phyloP scores from a whole-genome alignment of 2,329 filamentous ascomycete genomes.

The Pochonia chlamydosporia region DNA sequence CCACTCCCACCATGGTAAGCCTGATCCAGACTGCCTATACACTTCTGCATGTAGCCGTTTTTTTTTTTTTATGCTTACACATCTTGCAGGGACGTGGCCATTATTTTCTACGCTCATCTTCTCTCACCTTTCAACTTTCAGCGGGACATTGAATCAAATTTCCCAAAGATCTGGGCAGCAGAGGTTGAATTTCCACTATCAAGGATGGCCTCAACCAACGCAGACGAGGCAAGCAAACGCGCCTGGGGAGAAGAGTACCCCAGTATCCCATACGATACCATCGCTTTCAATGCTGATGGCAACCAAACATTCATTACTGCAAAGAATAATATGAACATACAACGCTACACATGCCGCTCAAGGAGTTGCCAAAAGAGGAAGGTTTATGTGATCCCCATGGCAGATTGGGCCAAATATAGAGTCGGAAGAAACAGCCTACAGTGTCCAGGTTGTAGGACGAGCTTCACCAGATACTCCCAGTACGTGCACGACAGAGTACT shows the following conservation, averaged over 20 bases:
- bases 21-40: too few relatives aligned
- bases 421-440: neutral
- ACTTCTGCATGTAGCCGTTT: too few relatives aligned
- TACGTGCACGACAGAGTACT: neutral
- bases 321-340: neutral
- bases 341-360: neutral
- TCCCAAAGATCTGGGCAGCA: neutral
- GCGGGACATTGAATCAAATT: neutral
- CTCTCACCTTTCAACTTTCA: conserved; percentile 1
- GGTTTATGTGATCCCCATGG: neutral
- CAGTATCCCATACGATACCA: neutral
- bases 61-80: neutral
- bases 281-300: neutral
- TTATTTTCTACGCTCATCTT: neutral
- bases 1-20: neutral
- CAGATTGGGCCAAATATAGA: neutral
- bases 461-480: neutral
- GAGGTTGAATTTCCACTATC: neutral
- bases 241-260: neutral
- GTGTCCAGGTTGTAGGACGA: neutral
- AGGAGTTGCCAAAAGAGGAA: neutral
- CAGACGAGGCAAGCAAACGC: neutral
- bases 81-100: neutral
- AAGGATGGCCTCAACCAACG: neutral
- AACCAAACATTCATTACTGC: neutral